phyloP scores from a whole-genome alignment of 192 early-diverging fungal genomes.

The Mortierella claussenii region DNA sequence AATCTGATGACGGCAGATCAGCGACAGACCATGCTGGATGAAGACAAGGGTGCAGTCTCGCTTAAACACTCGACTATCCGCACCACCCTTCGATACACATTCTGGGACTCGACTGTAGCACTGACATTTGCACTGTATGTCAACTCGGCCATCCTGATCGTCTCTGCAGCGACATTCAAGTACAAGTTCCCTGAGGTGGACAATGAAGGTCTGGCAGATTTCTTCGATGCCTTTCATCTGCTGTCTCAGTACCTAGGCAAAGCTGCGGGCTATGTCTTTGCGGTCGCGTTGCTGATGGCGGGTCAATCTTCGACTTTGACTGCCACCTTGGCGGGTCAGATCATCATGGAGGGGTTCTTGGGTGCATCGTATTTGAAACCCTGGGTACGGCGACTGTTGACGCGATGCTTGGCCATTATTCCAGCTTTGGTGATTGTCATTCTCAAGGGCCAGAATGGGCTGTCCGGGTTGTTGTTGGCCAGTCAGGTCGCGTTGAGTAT shows the following conservation, averaged over 20 bases:
- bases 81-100: constrained; percentile 62
- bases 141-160: constrained; percentile 83
- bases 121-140: constrained; percentile 79
- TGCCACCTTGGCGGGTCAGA: constrained; percentile 87
- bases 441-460: constrained; percentile 67
- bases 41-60: constrained; percentile 32
- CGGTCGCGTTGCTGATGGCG: constrained; percentile 77
- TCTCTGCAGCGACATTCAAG: constrained; percentile 79
- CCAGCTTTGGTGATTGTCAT: constrained; percentile 77
- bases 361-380: constrained; percentile 65
- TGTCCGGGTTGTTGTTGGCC: constrained; percentile 71
- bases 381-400: constrained; percentile 77
- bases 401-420: constrained; percentile 75
- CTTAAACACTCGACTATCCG: constrained; percentile 55
- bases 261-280: constrained; percentile 75
- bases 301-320: constrained; percentile 85
- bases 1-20: constrained; percentile 30
- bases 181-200: constrained; percentile 50
- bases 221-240: constrained; percentile 73
- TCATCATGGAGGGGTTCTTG: constrained; percentile 85
- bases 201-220: constrained; percentile 63
- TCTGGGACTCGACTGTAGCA: constrained; percentile 74
- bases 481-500: constrained; percentile 83
- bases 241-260: constrained; percentile 68
- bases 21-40: constrained; percentile 10